These are phyloP conservation scores for Trametes pubescens DNA, from an alignment of 1,284 basidiomycete species.

Conservation along the genomic window DNA sequence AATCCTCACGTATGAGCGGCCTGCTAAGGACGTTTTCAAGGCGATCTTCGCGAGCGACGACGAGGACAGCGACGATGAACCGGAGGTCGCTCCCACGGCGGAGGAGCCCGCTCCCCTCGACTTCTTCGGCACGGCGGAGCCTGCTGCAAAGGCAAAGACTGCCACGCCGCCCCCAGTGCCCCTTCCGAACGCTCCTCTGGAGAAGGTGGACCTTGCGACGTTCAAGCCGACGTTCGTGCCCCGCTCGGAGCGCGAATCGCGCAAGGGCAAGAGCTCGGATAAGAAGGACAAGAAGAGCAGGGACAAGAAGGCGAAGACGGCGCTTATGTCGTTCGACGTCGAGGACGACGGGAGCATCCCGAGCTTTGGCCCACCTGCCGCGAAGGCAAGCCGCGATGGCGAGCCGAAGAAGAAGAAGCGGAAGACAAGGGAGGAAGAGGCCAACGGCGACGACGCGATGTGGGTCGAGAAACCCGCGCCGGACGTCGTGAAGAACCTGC, in stretches of 20 bases:
- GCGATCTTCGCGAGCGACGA: conserved; percentile 94
- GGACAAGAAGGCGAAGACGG: conserved; percentile 47
- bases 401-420: conserved; percentile 46
- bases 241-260: conserved; percentile 48
- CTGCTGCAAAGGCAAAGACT: conserved; percentile 6
- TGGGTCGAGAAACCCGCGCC: conserved; percentile 69
- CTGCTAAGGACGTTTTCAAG: conserved; percentile 93
- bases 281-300: conserved; percentile 53
- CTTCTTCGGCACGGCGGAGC: conserved; percentile 9
- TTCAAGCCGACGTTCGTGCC: conserved; percentile 88
- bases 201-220: conserved; percentile 62
- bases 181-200: conserved; percentile 25
- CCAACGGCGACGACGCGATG: conserved; percentile 58
- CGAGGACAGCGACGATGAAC: conserved; percentile 78
- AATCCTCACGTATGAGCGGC: conserved; percentile 87
- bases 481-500: conserved; percentile 48
- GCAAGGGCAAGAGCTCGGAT: conserved; percentile 46
- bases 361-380: conserved; percentile 45
- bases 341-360: conserved; percentile 59
- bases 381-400: conserved; percentile 20
- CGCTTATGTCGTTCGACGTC: conserved; percentile 73
- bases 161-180: conserved; percentile 15
- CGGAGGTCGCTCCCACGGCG: conserved; percentile 42
- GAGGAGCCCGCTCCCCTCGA: conserved; percentile 32
- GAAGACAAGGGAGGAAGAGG: conserved; percentile 44